Evolutionary conservation across 192 early-diverging fungal genomes (phyloP).

Genomic region (Obelidium mucronatum): DNA sequence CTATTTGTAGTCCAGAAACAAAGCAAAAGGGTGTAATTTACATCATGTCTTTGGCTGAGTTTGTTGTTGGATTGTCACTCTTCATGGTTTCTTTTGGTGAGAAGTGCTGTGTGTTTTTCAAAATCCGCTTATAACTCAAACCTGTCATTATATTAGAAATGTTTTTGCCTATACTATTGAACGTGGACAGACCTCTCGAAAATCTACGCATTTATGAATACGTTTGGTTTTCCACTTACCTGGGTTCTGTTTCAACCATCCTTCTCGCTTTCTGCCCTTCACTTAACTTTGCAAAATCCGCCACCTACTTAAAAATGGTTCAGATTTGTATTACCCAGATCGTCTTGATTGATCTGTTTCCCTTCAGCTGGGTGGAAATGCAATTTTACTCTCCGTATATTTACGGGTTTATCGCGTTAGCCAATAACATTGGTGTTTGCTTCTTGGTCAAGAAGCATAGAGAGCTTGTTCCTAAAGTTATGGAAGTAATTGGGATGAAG

Average conservation of each 20-base stretch:
- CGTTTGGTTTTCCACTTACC: not conserved
- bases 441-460: not conserved
- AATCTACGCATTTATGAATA: not conserved
- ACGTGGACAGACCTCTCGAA: not conserved
- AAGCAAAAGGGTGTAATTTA: not conserved
- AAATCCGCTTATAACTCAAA: not conserved
- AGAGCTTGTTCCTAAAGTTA: not conserved
- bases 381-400: not conserved
- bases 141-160: not conserved
- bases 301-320: not conserved
- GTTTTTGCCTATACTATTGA: conserved; percentile 9
- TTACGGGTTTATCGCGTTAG: conserved; percentile 5
- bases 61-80: conserved; percentile 12
- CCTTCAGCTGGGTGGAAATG: not conserved
- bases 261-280: conserved; percentile 4
- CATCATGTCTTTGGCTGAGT: not conserved
- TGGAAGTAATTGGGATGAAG: conserved; percentile 6
- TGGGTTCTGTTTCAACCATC: not conserved
- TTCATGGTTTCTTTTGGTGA: conserved; percentile 3
- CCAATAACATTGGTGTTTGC: conserved; percentile 7
- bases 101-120: not conserved
- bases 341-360: not conserved
- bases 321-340: not conserved
- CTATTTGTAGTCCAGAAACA: not conserved
- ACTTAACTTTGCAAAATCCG: not conserved